Base-by-base conservation (phyloP, 2,329 filamentous ascomycete genomes). In the Fusarium sacchari region DNA sequence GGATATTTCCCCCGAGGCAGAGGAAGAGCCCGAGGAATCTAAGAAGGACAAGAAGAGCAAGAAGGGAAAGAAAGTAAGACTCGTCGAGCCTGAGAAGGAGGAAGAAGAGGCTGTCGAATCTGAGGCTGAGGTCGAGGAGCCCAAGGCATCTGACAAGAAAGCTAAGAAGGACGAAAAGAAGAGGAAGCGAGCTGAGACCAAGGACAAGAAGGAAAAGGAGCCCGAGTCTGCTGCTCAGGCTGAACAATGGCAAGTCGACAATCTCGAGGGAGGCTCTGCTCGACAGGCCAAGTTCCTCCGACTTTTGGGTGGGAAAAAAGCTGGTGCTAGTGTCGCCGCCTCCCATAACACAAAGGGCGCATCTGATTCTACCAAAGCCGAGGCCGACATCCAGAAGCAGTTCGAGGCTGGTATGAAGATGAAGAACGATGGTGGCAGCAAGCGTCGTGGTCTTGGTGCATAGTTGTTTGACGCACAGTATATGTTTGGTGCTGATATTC, bases 281-380 rank as follows among this genome's bases (percentile, higher is more conserved):
- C 84, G 89, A 18, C 87, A 89, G 74, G 81, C 82, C 68, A 91
- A 91, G 80, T 90, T 90, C 69, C 79, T 90, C 75, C 83, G 87
- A 37, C 85, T 91, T 3, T 82, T 91, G 8, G 88, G 88, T 26
- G 86, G 82, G 5, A 87, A 85, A 69, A 88, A 87, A 78, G 81
- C 81, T 30, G 81, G 82, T 26, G 79, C 78, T 36, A 77, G 72
- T 22, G 79, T 77, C n/a, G 77, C 71, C 22, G 64, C 76, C 1
- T 60, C 66, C 49, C 43, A 46, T 36, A 42, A 53, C 30, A 60
- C 76, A 57, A 76, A 80, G 74, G 72, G 69, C 75, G 76, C 81
- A 76, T 75, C 79, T 13, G 77, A 80, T 70, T 83, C 79, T 42
- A 81, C 76, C 64, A 82, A 83, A 72, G 84, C 86, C 36, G 85